Evolutionary conservation across 352 stramenopile species (phyloP), one percentile per base, ranked within the genome.

Genomic region (Phytophthora sojae): DNA sequence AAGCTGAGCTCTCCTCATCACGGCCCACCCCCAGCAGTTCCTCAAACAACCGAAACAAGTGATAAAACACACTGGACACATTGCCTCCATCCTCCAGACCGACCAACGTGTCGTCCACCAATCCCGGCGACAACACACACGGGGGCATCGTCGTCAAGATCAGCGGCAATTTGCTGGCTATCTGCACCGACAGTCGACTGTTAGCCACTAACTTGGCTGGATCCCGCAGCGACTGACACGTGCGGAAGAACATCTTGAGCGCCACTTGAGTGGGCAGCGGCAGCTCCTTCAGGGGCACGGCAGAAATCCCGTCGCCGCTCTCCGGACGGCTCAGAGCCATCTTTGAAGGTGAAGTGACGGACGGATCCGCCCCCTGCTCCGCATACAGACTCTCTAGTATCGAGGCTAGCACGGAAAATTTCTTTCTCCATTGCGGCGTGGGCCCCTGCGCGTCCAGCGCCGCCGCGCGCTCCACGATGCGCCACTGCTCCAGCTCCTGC

Each of bases 201-300:
- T 83, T 88, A 0, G 39, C 45, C 11, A 23, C 29, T 7, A 84
- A 29, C 21, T 75, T 65, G 0, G 26, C 35, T 11, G 68, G 62
- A 11, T 85, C 79, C 29, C 74, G 77, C 4, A 94, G 35, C 4
- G 79, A 86, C n/a, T 73, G 67, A n/a, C 84, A 89, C 5, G 89
- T 61, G 0, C 82, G 77, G 50, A 93, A 94, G 63, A 96, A 94
- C 55, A 94, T 78, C 21, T 72, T 75, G n/a, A 96, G 59, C 29
- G 72, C 81, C 4, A 94, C 61, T 61, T 96, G 88, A 4, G 77
- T 85, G 0, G 88, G 68, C 0, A 90, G 42, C 0, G 85, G 79
- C 1, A 95, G 66, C 3, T 90, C 82, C 3, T 79, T 65, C 15
- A 93, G 49, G 0, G 68, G 45, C 12, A 82, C 57, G 11, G 81